Evolutionary conservation across 2,329 filamentous ascomycete species (phyloP).

Genomic region (Aschersonia sp.): DNA sequence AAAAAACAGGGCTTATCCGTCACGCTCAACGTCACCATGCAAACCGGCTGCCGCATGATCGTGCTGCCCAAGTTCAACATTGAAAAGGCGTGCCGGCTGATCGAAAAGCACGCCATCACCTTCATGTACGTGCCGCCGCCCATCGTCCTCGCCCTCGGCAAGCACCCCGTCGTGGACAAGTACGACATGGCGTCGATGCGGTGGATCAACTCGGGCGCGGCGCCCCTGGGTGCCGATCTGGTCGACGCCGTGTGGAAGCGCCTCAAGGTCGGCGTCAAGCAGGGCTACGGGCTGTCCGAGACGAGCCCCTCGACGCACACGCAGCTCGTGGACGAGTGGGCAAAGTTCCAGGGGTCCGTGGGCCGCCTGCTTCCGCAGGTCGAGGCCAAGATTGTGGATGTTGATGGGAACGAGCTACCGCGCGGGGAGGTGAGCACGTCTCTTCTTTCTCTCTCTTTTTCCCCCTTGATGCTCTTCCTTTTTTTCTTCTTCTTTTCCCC

Average conservation of each 20-base stretch:
- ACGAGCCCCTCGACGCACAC: slow-evolving; percentile 67
- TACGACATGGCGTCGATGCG: slow-evolving; percentile 69
- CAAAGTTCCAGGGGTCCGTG: slow-evolving; percentile 60
- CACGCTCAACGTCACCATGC: slow-evolving; percentile 13
- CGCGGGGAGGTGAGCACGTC: slow-evolving; percentile 24
- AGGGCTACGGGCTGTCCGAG: slow-evolving; percentile 84
- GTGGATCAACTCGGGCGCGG: slow-evolving; percentile 79
- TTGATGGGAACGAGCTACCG: slow-evolving; percentile 39
- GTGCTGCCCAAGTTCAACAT: slow-evolving; percentile 67
- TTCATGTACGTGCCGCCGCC: slow-evolving; percentile 76
- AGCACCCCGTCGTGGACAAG: slow-evolving; percentile 61
- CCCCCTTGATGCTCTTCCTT: too few species aligned
- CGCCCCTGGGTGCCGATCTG: slow-evolving; percentile 68
- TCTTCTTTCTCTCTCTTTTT: not conserved
- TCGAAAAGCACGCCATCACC: slow-evolving; percentile 62
- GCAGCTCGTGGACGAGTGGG: slow-evolving; percentile 64
- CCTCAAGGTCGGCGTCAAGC: slow-evolving; percentile 69
- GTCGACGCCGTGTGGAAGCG: slow-evolving; percentile 62
- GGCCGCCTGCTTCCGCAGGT: slow-evolving; percentile 68
- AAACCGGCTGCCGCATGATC: slow-evolving; percentile 57
- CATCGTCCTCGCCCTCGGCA: slow-evolving; percentile 65
- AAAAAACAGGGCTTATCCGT: slow-evolving; percentile 15
- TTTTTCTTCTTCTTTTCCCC: too few species aligned
- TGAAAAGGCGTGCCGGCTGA: slow-evolving; percentile 58
- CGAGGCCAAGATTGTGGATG: slow-evolving; percentile 65